Evolutionary conservation across 148 eudicot genomes (phyloP).

Genomic region (Camellia japonica): DNA sequence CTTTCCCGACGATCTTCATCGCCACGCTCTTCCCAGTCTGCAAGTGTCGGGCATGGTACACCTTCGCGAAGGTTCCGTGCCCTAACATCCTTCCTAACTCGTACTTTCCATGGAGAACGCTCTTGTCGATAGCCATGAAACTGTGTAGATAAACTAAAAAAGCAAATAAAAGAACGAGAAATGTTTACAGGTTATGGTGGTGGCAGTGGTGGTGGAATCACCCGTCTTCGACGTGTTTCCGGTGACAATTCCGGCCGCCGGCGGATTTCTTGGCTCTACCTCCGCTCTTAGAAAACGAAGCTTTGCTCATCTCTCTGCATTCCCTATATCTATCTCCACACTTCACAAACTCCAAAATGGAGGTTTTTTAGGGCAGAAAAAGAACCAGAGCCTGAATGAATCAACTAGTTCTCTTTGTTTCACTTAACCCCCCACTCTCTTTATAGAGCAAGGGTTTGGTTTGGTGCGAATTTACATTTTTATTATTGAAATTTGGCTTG

Average conservation of each 20-base stretch:
- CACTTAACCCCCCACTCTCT: too few relatives aligned
- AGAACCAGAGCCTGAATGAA: too few relatives aligned
- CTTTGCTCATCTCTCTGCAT: conserved; percentile 73
- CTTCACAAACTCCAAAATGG: too few relatives aligned
- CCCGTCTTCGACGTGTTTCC: conserved; percentile 89
- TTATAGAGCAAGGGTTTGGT: too few relatives aligned
- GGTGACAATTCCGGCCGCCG: conserved; percentile 75
- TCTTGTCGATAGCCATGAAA: conserved; percentile 14
- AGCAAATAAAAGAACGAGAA: not conserved
- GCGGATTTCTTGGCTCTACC: conserved; percentile 30
- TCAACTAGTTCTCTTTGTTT: too few relatives aligned
- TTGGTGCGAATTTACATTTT: too few relatives aligned
- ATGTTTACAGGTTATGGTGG: not conserved
- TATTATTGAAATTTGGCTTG: too few relatives aligned
- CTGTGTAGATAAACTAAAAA: not conserved
- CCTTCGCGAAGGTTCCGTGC: conserved; percentile 44
- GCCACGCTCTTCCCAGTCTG: conserved; percentile 38
- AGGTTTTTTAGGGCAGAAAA: too few relatives aligned
- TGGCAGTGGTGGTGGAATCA: conserved; percentile 22
- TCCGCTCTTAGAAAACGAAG: conserved; percentile 31
- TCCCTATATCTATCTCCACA: conserved; percentile 21
- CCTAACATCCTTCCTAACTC: conserved; percentile 38
- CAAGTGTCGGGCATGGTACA: conserved; percentile 33
- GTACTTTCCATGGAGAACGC: conserved; percentile 35
- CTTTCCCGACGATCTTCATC: conserved; percentile 41